Conservation (phyloP, 345 rosid species). For the Laguncularia racemosa region DNA sequence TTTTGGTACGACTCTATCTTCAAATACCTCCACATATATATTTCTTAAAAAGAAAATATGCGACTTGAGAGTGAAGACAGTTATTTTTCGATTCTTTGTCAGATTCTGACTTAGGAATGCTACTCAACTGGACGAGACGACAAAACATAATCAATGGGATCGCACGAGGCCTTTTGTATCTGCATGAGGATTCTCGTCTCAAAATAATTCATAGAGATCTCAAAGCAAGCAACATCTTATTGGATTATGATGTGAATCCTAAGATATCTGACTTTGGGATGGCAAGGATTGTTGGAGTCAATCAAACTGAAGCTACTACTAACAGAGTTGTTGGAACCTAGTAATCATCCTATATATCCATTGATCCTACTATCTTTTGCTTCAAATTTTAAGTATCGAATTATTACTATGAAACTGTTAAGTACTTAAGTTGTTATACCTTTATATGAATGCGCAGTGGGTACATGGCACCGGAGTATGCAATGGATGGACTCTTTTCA, state of each 20-base stretch:
- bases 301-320: constrained; percentile 21
- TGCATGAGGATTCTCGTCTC: constrained; percentile 16
- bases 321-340: constrained; percentile 22
- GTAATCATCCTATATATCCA: constrained; percentile 4
- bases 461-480: no score
- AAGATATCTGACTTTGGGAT: constrained; percentile 24
- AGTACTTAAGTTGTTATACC: no score
- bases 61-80: no score
- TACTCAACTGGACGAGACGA: background rate
- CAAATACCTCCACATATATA: no score
- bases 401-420: no score
- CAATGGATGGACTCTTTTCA: no score
- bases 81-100: no score
- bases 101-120: no score
- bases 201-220: constrained; percentile 20
- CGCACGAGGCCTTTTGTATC: constrained; percentile 24
- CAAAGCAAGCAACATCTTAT: constrained; percentile 23
- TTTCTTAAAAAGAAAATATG: no score
- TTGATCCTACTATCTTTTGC: no score
- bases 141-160: constrained; percentile 16
- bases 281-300: constrained; percentile 22
- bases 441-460: no score
- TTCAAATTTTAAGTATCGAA: no score
- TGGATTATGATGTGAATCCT: constrained; percentile 19
- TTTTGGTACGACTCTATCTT: constrained; percentile 11